These are phyloP conservation scores for Haematococcus sp. DNA, from an alignment of 139 green algal genomes.

Conservation along the genomic window DNA sequence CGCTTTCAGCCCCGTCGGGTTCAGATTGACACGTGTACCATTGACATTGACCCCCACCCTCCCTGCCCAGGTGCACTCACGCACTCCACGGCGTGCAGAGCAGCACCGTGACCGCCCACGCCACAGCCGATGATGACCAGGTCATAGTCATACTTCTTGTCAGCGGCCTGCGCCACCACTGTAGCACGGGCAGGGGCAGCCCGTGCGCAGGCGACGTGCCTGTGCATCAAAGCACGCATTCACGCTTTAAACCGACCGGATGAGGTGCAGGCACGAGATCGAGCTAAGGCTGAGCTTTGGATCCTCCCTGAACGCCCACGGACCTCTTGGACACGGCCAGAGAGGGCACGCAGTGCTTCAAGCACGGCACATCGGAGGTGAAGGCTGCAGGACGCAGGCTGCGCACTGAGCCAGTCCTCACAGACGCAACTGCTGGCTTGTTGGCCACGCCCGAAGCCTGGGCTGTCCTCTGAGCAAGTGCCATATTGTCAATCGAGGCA, in stretches of 20 bases:
- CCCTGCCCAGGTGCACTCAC: slow-evolving; percentile 43
- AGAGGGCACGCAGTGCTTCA: too few species aligned
- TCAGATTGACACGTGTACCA: not conserved
- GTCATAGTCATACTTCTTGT: slow-evolving; percentile 92
- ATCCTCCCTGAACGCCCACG: too few species aligned
- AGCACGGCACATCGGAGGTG: too few species aligned
- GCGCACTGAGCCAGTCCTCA: too few species aligned
- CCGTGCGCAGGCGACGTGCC: not conserved
- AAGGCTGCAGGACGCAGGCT: too few species aligned
- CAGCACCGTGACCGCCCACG: slow-evolving; percentile 96
- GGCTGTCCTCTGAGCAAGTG: too few species aligned
- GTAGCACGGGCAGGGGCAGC: slow-evolving; percentile 7
- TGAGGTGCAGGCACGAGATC: slow-evolving; percentile 10
- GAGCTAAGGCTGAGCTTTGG: not conserved
- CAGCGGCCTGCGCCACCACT: slow-evolving; percentile 37
- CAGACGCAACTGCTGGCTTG: too few species aligned
- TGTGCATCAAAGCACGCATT: not conserved
- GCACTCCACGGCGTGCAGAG: slow-evolving; percentile 94
- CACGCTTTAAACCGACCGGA: not conserved
- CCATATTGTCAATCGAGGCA: too few species aligned
- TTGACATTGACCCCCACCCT: too few species aligned
- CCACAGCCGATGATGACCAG: slow-evolving; percentile 97
- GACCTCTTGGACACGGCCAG: too few species aligned
- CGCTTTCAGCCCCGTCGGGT: not conserved
- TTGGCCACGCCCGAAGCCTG: too few species aligned